Conservation (phyloP, 2,329 filamentous ascomycete genomes). For the Bimuria novae-zelandiae region DNA sequence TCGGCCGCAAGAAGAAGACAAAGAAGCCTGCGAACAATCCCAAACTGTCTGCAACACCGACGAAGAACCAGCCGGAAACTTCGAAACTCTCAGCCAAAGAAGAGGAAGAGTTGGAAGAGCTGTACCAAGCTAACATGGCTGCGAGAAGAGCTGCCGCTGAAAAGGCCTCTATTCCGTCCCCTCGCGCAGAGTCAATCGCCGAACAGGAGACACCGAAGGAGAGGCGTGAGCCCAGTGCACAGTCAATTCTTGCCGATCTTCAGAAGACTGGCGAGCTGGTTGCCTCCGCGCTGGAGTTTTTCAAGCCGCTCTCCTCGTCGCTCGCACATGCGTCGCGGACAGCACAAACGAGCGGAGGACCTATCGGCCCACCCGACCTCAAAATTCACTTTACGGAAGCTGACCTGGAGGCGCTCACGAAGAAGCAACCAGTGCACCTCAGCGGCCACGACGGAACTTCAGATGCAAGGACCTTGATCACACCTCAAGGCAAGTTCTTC, state of each 20-base stretch:
- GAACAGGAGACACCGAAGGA: slow-evolving; percentile 36
- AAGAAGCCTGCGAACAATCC: slow-evolving; percentile 61
- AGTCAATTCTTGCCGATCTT: slow-evolving; percentile 46
- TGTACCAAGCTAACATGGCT: slow-evolving; percentile 8
- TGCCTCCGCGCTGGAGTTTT: slow-evolving; percentile 47
- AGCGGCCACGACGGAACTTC: slow-evolving; percentile 49
- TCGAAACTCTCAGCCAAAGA: slow-evolving; percentile 28
- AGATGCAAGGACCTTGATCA: slow-evolving; percentile 68
- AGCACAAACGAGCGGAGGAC: slow-evolving; percentile 18
- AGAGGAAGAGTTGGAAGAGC: slow-evolving; percentile 33
- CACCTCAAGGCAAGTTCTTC: slow-evolving; percentile 76
- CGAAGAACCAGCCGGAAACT: slow-evolving; percentile 36
- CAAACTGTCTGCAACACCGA: slow-evolving; percentile 26
- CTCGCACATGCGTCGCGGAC: slow-evolving; percentile 37
- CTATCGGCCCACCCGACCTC: slow-evolving; percentile 39
- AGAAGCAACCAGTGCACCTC: slow-evolving; percentile 58
- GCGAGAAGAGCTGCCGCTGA: slow-evolving; percentile 21
- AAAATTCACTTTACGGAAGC: slow-evolving; percentile 46
- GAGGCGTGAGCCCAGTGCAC: slow-evolving; percentile 36
- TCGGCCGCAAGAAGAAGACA: slow-evolving; percentile 83
- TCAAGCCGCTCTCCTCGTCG: slow-evolving; percentile 47
- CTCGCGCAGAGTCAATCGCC: slow-evolving; percentile 19
- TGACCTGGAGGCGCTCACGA: slow-evolving; percentile 56
- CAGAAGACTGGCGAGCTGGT: slow-evolving; percentile 46
- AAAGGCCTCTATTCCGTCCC: slow-evolving; percentile 28